Conservation (phyloP, 2,329 filamentous ascomycete species). For the Fusarium liriodendri region DNA sequence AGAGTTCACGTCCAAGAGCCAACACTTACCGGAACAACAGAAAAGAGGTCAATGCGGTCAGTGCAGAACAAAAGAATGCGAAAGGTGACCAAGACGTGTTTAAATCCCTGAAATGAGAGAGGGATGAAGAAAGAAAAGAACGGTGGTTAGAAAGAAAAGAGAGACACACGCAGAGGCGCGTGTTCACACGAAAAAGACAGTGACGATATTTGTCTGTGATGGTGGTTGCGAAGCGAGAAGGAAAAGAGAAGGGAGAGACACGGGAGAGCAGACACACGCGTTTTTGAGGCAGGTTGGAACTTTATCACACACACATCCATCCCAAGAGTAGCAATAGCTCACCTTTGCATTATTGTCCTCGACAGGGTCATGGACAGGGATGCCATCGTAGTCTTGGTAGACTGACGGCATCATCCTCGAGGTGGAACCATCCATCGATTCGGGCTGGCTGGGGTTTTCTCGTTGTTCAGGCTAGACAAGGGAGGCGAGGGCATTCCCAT, state of each 20-base stretch:
- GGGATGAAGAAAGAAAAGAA: conserved; percentile 23
- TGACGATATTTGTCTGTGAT: conserved; percentile 21
- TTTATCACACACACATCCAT: not conserved
- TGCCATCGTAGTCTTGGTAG: conserved; percentile 23
- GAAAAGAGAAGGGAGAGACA: conserved; percentile 7
- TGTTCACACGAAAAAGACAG: conserved; percentile 42
- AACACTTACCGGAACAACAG: conserved; percentile 25
- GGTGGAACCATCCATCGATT: conserved; percentile 36
- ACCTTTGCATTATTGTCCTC: conserved; percentile 24
- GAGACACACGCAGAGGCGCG: conserved; percentile 39
- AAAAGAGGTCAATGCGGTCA: conserved; percentile 1
- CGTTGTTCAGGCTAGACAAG: conserved; percentile 7
- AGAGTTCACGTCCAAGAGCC: not conserved
- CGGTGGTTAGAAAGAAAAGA: conserved; percentile 25
- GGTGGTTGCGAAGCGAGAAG: conserved; percentile 1
- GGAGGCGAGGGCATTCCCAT: conserved; percentile 25
- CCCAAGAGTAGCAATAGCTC: not conserved
- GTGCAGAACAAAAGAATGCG: not conserved
- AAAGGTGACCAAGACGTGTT: conserved; percentile 6
- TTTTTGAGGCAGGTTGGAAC: conserved; percentile 28
- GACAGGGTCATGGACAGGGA: conserved; percentile 29
- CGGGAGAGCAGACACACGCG: conserved; percentile 17
- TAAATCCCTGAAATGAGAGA: conserved; percentile 18
- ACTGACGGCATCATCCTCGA: conserved; percentile 22
- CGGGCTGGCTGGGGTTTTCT: not conserved